These are phyloP conservation scores for Mycena amicta DNA, from an alignment of 768 basidiomycete species.

Conservation along the genomic window DNA sequence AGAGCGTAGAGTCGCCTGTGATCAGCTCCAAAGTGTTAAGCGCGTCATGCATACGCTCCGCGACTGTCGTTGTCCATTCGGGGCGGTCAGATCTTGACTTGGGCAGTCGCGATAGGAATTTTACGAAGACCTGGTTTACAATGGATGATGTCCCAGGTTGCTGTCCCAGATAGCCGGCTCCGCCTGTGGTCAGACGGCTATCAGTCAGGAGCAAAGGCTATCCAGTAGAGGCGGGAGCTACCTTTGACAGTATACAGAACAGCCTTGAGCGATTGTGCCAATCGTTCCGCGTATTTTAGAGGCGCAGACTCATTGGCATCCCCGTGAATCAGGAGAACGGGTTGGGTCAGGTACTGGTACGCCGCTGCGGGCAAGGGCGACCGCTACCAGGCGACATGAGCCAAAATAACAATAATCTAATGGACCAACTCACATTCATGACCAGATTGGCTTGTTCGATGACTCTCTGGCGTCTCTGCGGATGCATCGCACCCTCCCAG, in stretches of 20 bases:
- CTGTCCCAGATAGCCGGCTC: conserved; percentile 55
- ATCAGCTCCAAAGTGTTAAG: conserved; percentile 56
- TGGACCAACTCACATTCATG: conserved; percentile 49
- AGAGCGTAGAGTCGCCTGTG: conserved; percentile 46
- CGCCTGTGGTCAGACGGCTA: conserved; percentile 41
- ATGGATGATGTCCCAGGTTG: conserved; percentile 59
- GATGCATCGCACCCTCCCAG: conserved; percentile 63
- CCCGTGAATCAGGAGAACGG: conserved; percentile 72
- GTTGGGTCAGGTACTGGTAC: conserved; percentile 57
- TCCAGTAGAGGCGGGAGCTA: conserved; percentile 28
- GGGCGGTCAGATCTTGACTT: conserved; percentile 50
- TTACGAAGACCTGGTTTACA: conserved; percentile 62
- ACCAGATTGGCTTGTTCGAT: conserved; percentile 58
- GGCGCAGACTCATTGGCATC: conserved; percentile 59
- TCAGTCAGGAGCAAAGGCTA: neutral
- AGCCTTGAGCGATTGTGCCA: conserved; percentile 50
- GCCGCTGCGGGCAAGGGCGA: conserved; percentile 50
- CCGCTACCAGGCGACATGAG: conserved; percentile 43
- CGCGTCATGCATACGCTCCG: conserved; percentile 58
- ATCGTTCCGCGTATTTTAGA: conserved; percentile 59
- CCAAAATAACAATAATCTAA: neutral
- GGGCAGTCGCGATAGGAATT: conserved; percentile 62
- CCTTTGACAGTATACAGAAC: conserved; percentile 65
- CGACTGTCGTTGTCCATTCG: conserved; percentile 34
- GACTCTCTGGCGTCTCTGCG: conserved; percentile 51